phyloP scores from a whole-genome alignment of 2,329 filamentous ascomycete genomes.

The Venturia effusa region DNA sequence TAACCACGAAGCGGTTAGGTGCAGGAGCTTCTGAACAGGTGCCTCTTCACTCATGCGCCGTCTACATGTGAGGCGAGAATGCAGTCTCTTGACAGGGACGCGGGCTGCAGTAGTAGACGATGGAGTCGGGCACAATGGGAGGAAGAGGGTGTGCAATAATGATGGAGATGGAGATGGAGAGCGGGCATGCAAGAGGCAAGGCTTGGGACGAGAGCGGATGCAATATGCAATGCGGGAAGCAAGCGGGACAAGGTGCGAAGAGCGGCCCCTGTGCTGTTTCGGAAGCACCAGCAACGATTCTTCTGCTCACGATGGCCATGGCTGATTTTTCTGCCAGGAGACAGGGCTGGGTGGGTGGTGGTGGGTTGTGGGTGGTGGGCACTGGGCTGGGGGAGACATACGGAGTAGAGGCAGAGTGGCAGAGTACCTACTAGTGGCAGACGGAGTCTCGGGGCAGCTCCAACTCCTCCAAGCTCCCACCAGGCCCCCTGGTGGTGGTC shows the following conservation, averaged over 20 bases:
- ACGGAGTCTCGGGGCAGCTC: constrained; percentile 7
- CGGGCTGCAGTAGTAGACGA: neutral
- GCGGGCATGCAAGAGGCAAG: constrained; percentile 1
- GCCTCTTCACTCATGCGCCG: neutral
- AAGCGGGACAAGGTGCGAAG: constrained; percentile 8
- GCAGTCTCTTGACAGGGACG: neutral
- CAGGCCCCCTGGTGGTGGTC: too few species aligned
- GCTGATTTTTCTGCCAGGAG: neutral
- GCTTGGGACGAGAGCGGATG: constrained; percentile 5
- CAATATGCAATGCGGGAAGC: constrained; percentile 9
- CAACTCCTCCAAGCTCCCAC: neutral
- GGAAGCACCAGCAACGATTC: neutral
- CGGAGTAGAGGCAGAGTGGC: neutral
- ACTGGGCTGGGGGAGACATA: neutral
- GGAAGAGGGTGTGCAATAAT: neutral
- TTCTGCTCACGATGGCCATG: neutral
- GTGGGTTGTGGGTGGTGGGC: neutral
- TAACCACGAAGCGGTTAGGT: constrained; percentile 6
- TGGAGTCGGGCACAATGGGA: too few species aligned
- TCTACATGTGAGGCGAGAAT: constrained; percentile 8
- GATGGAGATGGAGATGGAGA: neutral
- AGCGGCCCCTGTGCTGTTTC: constrained; percentile 7
- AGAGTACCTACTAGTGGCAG: neutral
- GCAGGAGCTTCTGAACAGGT: constrained; percentile 11
- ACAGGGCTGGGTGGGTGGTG: neutral